A percentile compares a stretch with the other conserved stretches of the same genome.
These are phyloP conservation scores for Viola odorata DNA, from an alignment of 345 rosid genomes.

Conservation along the genomic window DNA sequence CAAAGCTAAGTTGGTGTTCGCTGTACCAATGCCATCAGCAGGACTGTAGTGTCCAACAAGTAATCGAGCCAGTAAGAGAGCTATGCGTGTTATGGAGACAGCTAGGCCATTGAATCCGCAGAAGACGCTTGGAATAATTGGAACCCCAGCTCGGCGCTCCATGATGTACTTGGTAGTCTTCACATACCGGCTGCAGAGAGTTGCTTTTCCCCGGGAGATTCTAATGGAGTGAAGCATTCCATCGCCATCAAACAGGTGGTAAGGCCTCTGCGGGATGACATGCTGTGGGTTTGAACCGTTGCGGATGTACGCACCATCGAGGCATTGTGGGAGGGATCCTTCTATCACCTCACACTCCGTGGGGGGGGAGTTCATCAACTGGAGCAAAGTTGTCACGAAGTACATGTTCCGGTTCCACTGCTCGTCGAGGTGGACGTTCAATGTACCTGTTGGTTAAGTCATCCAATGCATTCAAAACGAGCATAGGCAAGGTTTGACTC, in stretches of 20 bases:
- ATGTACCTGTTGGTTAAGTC: too few species aligned
- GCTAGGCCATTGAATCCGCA: constrained; percentile 8
- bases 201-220: too few species aligned
- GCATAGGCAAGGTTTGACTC: too few species aligned
- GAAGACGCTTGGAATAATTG: constrained; percentile 14
- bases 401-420: too few species aligned
- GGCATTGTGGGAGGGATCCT: constrained; percentile 15
- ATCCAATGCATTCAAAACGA: too few species aligned
- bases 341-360: constrained; percentile 6
- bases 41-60: constrained; percentile 9
- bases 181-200: constrained; percentile 13
- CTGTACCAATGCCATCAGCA: constrained; percentile 15
- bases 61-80: not conserved
- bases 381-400: too few species aligned
- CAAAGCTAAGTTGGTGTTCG: constrained; percentile 18
- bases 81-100: not conserved
- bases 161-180: constrained; percentile 21
- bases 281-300: constrained; percentile 25
- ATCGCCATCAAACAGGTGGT: constrained; percentile 24
- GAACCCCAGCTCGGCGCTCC: constrained; percentile 13
- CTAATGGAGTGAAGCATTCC: too few species aligned
- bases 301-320: not conserved
- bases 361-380: not conserved
- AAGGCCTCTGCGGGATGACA: constrained; percentile 11
- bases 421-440: too few species aligned